Evolutionary conservation across 1,284 basidiomycete genomes (phyloP).

Genomic region (Rhodotorula sp.): DNA sequence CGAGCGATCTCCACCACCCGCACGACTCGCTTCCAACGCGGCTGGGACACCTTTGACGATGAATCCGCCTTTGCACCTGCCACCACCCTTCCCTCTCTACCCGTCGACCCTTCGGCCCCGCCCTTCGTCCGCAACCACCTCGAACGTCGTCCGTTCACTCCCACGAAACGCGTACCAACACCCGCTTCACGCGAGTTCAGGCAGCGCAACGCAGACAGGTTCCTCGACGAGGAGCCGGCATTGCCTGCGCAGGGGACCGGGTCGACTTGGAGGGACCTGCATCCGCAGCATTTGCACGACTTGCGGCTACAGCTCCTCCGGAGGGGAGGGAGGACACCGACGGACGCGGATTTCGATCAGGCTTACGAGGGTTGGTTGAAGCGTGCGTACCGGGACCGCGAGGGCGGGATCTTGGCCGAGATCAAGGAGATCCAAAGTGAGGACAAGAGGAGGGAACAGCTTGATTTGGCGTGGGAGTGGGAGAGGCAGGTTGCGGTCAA

Average conservation of each 20-base stretch:
- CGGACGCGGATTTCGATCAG: background rate
- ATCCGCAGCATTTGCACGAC: background rate
- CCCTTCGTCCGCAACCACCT: background rate
- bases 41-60: conserved; percentile 1
- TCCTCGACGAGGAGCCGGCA: background rate
- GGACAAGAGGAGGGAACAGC: background rate
- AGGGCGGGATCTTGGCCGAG: background rate
- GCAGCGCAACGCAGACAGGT: background rate
- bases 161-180: background rate
- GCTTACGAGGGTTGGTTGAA: background rate
- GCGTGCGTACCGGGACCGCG: background rate
- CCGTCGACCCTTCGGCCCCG: no score
- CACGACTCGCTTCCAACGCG: background rate
- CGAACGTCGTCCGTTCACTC: background rate
- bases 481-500: conserved; percentile 10
- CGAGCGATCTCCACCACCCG: background rate
- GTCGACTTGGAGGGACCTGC: background rate
- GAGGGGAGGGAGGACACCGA: background rate
- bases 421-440: no score
- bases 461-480: conserved; percentile 33
- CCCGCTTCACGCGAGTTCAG: background rate
- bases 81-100: background rate
- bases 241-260: background rate
- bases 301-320: background rate
- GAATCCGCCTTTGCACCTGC: background rate